These are phyloP conservation scores for Sclerotiophoma versabilis DNA, from an alignment of 2,329 filamentous ascomycete genomes.

Conservation along the genomic window DNA sequence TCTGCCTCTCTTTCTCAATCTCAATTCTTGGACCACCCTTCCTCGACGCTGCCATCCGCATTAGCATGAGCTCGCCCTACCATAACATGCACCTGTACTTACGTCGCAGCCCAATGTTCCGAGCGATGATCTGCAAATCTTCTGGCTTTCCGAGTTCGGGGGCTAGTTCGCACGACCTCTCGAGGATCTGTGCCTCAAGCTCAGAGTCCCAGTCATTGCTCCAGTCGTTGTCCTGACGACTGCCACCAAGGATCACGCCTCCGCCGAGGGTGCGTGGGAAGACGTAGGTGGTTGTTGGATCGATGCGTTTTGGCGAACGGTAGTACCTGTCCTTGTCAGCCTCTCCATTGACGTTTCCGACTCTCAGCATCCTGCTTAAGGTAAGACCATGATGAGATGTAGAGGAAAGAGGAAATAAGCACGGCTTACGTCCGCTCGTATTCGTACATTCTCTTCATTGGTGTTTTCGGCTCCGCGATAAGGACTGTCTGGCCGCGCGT, in stretches of 20 bases:
- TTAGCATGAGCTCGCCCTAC: not conserved
- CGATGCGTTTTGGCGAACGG: slow-evolving; percentile 52
- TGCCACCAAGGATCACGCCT: slow-evolving; percentile 84
- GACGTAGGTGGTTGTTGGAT: slow-evolving; percentile 54
- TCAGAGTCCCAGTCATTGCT: slow-evolving; percentile 78
- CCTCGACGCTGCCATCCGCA: slow-evolving; percentile 61
- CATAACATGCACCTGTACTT: slow-evolving; percentile 19
- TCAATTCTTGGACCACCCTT: slow-evolving; percentile 79
- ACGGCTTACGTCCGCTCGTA: slow-evolving; percentile 17
- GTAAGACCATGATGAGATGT: not conserved
- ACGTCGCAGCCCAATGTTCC: slow-evolving; percentile 80
- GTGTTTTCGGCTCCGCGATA: slow-evolving; percentile 60
- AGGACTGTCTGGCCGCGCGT: slow-evolving; percentile 81
- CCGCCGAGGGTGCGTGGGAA: slow-evolving; percentile 65
- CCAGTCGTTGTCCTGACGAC: slow-evolving; percentile 81
- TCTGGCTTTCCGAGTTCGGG: slow-evolving; percentile 73
- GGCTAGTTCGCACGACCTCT: slow-evolving; percentile 69
- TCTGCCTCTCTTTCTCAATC: slow-evolving; percentile 66
- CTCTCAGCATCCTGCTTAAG: not conserved
- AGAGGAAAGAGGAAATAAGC: slow-evolving; percentile 17
- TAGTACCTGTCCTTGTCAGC: slow-evolving; percentile 38
- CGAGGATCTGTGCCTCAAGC: slow-evolving; percentile 83
- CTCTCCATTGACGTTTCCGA: not conserved
- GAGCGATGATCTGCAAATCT: slow-evolving; percentile 76
- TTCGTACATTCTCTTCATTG: slow-evolving; percentile 51